phyloP scores from a whole-genome alignment of 257 asterid genomes.

The Ligustrum vulgare region DNA sequence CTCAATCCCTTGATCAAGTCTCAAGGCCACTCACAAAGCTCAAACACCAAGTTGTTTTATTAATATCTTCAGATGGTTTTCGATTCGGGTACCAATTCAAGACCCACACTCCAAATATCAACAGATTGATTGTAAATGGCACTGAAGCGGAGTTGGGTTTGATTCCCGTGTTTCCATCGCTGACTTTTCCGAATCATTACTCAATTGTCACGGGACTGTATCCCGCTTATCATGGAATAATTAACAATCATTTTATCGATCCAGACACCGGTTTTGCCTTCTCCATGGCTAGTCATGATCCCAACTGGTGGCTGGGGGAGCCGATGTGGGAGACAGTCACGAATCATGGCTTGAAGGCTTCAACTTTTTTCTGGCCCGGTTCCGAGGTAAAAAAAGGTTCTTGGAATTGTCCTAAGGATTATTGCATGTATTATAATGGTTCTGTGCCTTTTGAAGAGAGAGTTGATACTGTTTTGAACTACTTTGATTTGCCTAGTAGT shows the following conservation, averaged over 20 bases:
- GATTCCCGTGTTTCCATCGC: slow-evolving; percentile 49
- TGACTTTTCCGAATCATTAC: slow-evolving; percentile 50
- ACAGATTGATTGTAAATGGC: slow-evolving; percentile 36
- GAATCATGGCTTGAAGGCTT: slow-evolving; percentile 43
- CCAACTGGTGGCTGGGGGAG: slow-evolving; percentile 53
- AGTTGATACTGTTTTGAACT: slow-evolving; percentile 39
- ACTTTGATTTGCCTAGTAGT: slow-evolving; percentile 40
- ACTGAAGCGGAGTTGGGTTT: slow-evolving; percentile 47
- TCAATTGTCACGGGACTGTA: slow-evolving; percentile 52
- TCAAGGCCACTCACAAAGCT: slow-evolving; percentile 37
- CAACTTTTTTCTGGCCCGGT: slow-evolving; percentile 52
- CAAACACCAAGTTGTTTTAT: slow-evolving; percentile 37
- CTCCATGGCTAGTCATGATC: slow-evolving; percentile 40
- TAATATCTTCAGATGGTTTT: slow-evolving; percentile 51
- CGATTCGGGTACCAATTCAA: slow-evolving; percentile 52
- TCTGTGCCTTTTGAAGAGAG: slow-evolving; percentile 47
- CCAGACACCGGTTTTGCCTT: slow-evolving; percentile 34
- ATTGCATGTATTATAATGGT: slow-evolving; percentile 34
- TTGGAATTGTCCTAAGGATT: slow-evolving; percentile 39
- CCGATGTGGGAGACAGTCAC: slow-evolving; percentile 52
- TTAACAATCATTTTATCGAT: slow-evolving; percentile 40
- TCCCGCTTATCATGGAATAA: slow-evolving; percentile 51
- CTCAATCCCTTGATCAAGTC: not conserved
- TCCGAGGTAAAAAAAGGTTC: slow-evolving; percentile 45
- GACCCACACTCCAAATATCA: slow-evolving; percentile 37